phyloP scores from a whole-genome alignment of 2,329 filamentous ascomycete genomes.

The Cladophialophora chaetospira region DNA sequence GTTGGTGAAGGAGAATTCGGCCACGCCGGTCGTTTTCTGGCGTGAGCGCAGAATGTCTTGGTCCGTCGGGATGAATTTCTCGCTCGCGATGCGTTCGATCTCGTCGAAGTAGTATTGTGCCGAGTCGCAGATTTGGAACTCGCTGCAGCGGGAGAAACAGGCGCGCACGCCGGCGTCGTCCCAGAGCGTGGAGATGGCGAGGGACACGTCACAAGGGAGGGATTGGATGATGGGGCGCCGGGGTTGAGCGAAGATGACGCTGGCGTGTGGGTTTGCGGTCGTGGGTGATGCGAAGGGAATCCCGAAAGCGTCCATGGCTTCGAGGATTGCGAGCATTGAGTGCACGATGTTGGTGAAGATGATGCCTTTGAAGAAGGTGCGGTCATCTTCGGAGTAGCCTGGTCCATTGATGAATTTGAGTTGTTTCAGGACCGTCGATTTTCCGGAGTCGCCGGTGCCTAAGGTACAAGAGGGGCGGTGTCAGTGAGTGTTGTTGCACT shows the following conservation, averaged over 20 bases:
- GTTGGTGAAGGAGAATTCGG: conserved; percentile 84
- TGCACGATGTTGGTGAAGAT: conserved; percentile 72
- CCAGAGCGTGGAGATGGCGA: conserved; percentile 89
- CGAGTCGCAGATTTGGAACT: conserved; percentile 95
- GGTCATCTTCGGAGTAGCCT: conserved; percentile 88
- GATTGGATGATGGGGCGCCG: conserved; percentile 94
- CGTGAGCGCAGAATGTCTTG: conserved; percentile 93
- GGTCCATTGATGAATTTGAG: conserved; percentile 99
- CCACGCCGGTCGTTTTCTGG: conserved; percentile 97
- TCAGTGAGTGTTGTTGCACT: conserved; percentile 25
- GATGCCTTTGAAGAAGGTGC: conserved; percentile 70
- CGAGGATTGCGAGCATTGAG: conserved; percentile 69
- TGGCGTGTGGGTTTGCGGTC: conserved; percentile 86
- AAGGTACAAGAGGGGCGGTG: conserved; percentile 6
- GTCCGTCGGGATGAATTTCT: conserved; percentile 92
- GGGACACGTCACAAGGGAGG: conserved; percentile 89
- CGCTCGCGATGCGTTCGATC: conserved; percentile 83
- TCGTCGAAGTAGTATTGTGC: conserved; percentile 98
- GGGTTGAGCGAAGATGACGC: conserved; percentile 98
- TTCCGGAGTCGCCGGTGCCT: conserved; percentile 98
- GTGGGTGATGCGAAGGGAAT: conserved; percentile 86
- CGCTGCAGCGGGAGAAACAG: conserved; percentile 91
- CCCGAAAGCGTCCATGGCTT: conserved; percentile 69
- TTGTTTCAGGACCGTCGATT: conserved; percentile 92
- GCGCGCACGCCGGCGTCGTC: conserved; percentile 89